Percentiles rank a stretch among this genome's conserved stretches.
These are phyloP conservation scores for Mycena galericulata DNA, from an alignment of 768 basidiomycete species.

Conservation along the genomic window DNA sequence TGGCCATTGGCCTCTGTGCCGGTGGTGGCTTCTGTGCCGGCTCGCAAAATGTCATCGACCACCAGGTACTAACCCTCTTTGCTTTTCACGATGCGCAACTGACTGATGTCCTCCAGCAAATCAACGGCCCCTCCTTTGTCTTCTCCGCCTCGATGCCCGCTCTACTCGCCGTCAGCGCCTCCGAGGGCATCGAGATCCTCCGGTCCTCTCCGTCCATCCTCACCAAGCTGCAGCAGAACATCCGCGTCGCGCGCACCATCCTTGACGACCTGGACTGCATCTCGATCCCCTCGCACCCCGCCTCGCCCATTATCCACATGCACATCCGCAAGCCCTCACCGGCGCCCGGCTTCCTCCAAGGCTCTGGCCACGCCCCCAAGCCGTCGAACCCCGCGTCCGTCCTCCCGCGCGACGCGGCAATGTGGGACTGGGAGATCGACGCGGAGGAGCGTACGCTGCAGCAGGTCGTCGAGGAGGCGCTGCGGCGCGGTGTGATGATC, in stretches of 20 bases:
- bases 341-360: constrained; percentile 37
- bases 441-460: constrained; percentile 87
- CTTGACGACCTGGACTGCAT: constrained; percentile 88
- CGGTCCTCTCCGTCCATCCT: constrained; percentile 82
- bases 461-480: constrained; percentile 90
- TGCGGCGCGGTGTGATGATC: constrained; percentile 85
- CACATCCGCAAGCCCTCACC: constrained; percentile 58
- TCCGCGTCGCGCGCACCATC: constrained; percentile 78
- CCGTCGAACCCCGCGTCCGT: constrained; percentile 63
- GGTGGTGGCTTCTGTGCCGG: constrained; percentile 97
- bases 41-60: constrained; percentile 81
- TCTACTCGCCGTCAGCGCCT: constrained; percentile 88
- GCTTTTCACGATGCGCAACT: background rate
- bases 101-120: constrained; percentile 66
- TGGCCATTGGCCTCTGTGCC: constrained; percentile 85
- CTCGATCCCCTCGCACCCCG: constrained; percentile 85
- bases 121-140: constrained; percentile 95
- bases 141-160: constrained; percentile 97
- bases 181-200: constrained; percentile 86
- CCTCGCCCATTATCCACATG: constrained; percentile 91
- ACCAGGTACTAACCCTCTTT: constrained; percentile 65
- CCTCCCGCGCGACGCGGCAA: constrained; percentile 57
- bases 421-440: constrained; percentile 69
- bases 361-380: constrained; percentile 46
- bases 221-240: constrained; percentile 82